phyloP scores from a whole-genome alignment of 2,329 filamentous ascomycete species.

The Neonectria coccinea region DNA sequence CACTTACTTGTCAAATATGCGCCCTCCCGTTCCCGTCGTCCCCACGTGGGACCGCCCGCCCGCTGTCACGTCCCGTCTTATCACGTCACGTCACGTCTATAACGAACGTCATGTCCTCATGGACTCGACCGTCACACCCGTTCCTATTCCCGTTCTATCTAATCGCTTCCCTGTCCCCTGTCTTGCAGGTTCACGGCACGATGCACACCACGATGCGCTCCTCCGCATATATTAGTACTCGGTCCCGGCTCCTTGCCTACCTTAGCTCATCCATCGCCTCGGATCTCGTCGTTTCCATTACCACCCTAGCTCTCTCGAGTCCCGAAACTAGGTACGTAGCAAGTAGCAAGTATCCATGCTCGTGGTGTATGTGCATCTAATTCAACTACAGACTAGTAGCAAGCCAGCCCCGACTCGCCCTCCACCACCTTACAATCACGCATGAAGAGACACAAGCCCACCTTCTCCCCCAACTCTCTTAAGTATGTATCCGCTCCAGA shows the following conservation, averaged over 20 bases:
- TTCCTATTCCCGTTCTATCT: not conserved
- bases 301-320: not conserved
- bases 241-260: not conserved
- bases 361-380: not conserved
- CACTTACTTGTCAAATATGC: not conserved
- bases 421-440: not conserved
- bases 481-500: not conserved
- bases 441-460: not conserved
- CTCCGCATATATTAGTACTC: not conserved
- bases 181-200: not conserved
- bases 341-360: not conserved
- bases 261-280: not conserved
- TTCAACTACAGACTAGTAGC: not conserved
- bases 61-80: not conserved
- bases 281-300: not conserved
- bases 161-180: not conserved
- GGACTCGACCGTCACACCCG: constrained; percentile 6
- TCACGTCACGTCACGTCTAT: not conserved
- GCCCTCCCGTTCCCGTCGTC: constrained; percentile 5
- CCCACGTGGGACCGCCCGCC: constrained; percentile 20
- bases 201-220: not conserved
- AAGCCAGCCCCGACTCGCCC: not conserved
- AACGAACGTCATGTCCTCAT: not conserved
- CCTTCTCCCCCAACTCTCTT: not conserved
- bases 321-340: not conserved